Evolutionary conservation across 2,329 filamentous ascomycete species (phyloP).

Genomic region (Hypoxylon sp.): DNA sequence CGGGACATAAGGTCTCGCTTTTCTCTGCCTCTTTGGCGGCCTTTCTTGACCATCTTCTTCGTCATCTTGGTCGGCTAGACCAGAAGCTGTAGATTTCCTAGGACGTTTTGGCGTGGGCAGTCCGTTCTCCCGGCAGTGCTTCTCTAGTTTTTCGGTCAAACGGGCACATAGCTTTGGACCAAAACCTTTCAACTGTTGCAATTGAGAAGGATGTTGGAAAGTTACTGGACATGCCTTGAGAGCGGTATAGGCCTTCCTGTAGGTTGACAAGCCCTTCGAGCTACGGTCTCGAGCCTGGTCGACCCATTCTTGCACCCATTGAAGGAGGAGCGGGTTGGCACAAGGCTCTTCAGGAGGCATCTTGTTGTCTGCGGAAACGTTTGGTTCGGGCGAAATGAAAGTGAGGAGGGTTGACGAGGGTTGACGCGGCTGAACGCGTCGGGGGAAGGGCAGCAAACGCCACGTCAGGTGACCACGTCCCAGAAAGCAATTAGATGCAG

Average conservation of each 20-base stretch:
- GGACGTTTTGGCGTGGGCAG: constrained; percentile 76
- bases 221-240: constrained; percentile 80
- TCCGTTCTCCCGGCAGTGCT: constrained; percentile 76
- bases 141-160: constrained; percentile 72
- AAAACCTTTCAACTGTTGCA: constrained; percentile 80
- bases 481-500: constrained; percentile 12
- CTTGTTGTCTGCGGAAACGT: constrained; percentile 7
- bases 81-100: constrained; percentile 57
- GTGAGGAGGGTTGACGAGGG: constrained; percentile 6
- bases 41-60: constrained; percentile 53
- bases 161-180: constrained; percentile 79
- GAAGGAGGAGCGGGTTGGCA: constrained; percentile 78
- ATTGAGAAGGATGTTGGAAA: constrained; percentile 80
- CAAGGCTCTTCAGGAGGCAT: constrained; percentile 59
- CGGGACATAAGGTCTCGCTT: constrained; percentile 79
- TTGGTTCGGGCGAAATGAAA: constrained; percentile 13
- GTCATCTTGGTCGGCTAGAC: constrained; percentile 55
- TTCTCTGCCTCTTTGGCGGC: constrained; percentile 70
- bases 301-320: constrained; percentile 84
- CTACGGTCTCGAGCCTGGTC: constrained; percentile 78
- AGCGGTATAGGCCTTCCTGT: constrained; percentile 82
- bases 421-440: constrained; percentile 38
- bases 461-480: constrained; percentile 44
- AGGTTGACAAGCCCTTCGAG: constrained; percentile 78
- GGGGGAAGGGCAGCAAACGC: constrained; percentile 29